Conservation (phyloP, 2,329 filamentous ascomycete genomes). For the Fusarium miscanthi region DNA sequence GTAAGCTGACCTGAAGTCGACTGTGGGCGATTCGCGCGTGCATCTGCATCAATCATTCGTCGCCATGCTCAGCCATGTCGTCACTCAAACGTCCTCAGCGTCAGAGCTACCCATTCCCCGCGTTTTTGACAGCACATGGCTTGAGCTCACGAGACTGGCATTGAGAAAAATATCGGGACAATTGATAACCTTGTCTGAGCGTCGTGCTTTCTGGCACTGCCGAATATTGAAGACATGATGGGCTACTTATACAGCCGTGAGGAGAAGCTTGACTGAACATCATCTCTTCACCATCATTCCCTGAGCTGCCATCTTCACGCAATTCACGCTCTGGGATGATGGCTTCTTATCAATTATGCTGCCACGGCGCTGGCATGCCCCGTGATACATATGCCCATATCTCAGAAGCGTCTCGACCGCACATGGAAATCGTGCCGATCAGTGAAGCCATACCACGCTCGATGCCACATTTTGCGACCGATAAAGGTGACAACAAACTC, state of each 20-base stretch:
- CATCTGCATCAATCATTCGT: slow-evolving; percentile 19
- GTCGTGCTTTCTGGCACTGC: slow-evolving; percentile 15
- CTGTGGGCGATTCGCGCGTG: background rate
- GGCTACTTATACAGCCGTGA: slow-evolving; percentile 21
- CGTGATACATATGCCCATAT: background rate
- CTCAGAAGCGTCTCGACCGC: background rate
- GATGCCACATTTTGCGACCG: slow-evolving; percentile 8
- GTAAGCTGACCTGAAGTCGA: slow-evolving; percentile 26
- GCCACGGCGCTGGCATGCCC: slow-evolving; percentile 24
- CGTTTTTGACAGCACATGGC: slow-evolving; percentile 28
- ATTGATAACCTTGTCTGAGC: background rate
- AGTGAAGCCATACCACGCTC: slow-evolving; percentile 15
- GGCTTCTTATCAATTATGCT: slow-evolving; percentile 27
- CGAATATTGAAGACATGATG: background rate
- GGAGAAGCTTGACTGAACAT: background rate
- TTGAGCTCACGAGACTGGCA: slow-evolving; percentile 27
- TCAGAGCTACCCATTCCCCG: slow-evolving; percentile 26
- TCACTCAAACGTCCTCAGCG: slow-evolving; percentile 32
- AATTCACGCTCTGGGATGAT: slow-evolving; percentile 3
- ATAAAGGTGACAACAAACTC: background rate
- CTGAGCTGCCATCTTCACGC: background rate
- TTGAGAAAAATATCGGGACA: slow-evolving; percentile 16
- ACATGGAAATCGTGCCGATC: slow-evolving; percentile 15
- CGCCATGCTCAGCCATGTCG: slow-evolving; percentile 27
- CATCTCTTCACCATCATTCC: background rate